Base-by-base conservation (phyloP, 2,329 filamentous ascomycete genomes). In the Huntiella abstrusa region DNA sequence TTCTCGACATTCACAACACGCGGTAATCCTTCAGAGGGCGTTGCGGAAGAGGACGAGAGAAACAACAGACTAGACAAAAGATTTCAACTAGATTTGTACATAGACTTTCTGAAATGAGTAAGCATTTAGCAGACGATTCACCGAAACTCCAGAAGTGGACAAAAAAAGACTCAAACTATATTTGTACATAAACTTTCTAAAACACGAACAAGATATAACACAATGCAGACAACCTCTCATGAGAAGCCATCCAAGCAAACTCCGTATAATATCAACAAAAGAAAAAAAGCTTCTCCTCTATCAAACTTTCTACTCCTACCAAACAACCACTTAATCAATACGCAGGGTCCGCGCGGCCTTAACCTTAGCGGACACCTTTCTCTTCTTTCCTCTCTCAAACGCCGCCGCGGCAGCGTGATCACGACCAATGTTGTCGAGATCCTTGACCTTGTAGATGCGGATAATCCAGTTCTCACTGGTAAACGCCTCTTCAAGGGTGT, bases 391-490 rank as follows among this genome's bases (percentile, higher is more conserved):
- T 57, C 75, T 77, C 51, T 85, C 80, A 58, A 88, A 88, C 5
- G 78, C 73, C 28, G 72, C 68, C 2, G 67, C 76, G 0, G 72
- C 63, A 4, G 74, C 74, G 59, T 95, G 88, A 56, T 94, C 85
- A 60, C 91, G 77, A 47, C 86, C 88, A 53, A 98, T 70, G 62
- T 96, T 96, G 67, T 98, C 91, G 50, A 95, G 77, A 57, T 94
- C 87, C 70, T 98, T 98, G 66, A 98, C 91, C 73, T 98, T 98
- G 73, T 95, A 98, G 59, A 98, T 95, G 53, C 91, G 76, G 60
- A 98, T 96, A 62, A 98, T 98, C 91, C 91, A 98, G 73, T 98
- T 98, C 70, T 98, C 91, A 58, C 85, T 94, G 47, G 92, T 98
- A 62, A 93, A 98, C 7, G 91, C 91, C 66, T 98, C 91, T 61